These are phyloP conservation scores for Eutypella sp. DNA, from an alignment of 2,329 filamentous ascomycete species.

Conservation along the genomic window DNA sequence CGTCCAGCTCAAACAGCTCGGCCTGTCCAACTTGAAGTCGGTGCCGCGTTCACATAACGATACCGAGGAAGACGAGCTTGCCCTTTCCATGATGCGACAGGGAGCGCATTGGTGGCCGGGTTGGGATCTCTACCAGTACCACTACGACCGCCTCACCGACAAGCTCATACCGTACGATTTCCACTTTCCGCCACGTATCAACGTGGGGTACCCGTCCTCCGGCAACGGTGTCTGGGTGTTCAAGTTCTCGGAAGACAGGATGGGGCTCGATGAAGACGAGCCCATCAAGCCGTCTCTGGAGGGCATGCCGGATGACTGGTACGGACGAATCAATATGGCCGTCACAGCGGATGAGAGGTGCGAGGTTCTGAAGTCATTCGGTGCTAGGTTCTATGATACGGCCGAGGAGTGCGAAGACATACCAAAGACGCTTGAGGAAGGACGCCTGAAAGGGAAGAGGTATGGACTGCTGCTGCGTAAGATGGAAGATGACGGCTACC, in stretches of 20 bases:
- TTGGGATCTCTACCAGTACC: not conserved
- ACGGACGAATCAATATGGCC: not conserved
- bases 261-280: not conserved
- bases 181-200: not conserved
- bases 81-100: not conserved
- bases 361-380: not conserved
- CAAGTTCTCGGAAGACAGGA: not conserved
- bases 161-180: not conserved
- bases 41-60: not conserved
- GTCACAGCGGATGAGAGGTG: not conserved
- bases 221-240: not conserved
- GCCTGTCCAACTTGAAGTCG: not conserved
- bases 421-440: not conserved
- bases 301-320: not conserved
- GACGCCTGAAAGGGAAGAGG: not conserved
- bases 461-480: not conserved
- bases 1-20: conserved; percentile 1
- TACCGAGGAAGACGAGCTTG: not conserved
- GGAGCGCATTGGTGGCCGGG: conserved; percentile 1
- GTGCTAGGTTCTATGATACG: not conserved
- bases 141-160: not conserved
- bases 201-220: not conserved
- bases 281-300: not conserved
- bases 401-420: not conserved
- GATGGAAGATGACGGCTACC: not conserved